Conservation (phyloP, 805 yeast genomes). For the Candida gorgasii region DNA sequence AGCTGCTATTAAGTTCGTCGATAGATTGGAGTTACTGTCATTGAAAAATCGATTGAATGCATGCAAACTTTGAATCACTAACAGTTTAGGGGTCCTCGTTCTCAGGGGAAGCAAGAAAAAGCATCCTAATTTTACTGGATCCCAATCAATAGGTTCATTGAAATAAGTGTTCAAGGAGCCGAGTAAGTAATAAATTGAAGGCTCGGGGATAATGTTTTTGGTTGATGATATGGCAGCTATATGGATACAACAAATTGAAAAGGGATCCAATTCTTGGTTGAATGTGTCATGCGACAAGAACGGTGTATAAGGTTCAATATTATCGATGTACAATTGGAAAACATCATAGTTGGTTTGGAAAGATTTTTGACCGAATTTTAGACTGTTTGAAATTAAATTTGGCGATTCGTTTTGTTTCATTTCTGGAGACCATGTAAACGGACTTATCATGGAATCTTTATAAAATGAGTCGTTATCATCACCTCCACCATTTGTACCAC, state of each 20-base stretch:
- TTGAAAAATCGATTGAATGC: constrained; percentile 17
- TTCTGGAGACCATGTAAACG: constrained; percentile 5
- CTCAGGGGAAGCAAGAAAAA: constrained; percentile 21
- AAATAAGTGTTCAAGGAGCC: constrained; percentile 7
- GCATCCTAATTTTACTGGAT: constrained; percentile 15
- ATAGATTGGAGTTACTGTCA: constrained; percentile 1
- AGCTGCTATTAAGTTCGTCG: constrained; percentile 17
- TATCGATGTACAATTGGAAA: constrained; percentile 12
- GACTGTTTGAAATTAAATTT: neutral
- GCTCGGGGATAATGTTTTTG: constrained; percentile 11
- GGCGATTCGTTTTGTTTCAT: neutral
- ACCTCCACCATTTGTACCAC: too few relatives aligned
- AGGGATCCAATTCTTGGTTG: constrained; percentile 13
- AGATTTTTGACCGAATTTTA: neutral
- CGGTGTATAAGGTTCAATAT: constrained; percentile 21
- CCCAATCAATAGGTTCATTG: constrained; percentile 16
- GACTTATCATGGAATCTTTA: constrained; percentile 1
- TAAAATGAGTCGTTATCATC: neutral
- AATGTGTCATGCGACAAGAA: constrained; percentile 18
- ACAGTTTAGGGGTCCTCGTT: constrained; percentile 9
- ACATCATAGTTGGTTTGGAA: constrained; percentile 3
- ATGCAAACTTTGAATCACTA: constrained; percentile 11
- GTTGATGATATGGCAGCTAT: constrained; percentile 17
- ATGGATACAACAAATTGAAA: constrained; percentile 21
- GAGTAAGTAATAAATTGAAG: constrained; percentile 12